phyloP scores from a whole-genome alignment of 2,329 filamentous ascomycete genomes.

The Sphaerostilbella broomeana region DNA sequence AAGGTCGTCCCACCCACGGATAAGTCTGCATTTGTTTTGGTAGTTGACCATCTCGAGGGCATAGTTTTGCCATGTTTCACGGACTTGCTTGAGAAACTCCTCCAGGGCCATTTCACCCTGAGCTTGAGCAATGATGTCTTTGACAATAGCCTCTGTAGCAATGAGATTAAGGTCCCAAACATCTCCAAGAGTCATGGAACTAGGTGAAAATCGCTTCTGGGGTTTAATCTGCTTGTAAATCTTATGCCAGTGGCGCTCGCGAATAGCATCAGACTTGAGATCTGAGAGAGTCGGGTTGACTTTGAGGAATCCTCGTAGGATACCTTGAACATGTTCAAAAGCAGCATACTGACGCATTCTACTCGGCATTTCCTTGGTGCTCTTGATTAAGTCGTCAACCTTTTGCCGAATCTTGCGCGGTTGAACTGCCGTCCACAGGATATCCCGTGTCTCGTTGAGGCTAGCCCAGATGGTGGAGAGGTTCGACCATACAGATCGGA shows the following conservation, averaged over 20 bases:
- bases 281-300: slow-evolving; percentile 84
- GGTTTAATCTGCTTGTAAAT: slow-evolving; percentile 96
- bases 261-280: slow-evolving; percentile 91
- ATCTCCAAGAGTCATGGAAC: slow-evolving; percentile 93
- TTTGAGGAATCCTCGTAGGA: slow-evolving; percentile 81
- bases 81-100: slow-evolving; percentile 93
- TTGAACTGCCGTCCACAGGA: slow-evolving; percentile 90
- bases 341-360: slow-evolving; percentile 98
- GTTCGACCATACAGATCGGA: slow-evolving; percentile 96
- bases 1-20: slow-evolving; percentile 95
- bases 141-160: slow-evolving; percentile 79
- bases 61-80: slow-evolving; percentile 95
- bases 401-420: slow-evolving; percentile 86
- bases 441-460: slow-evolving; percentile 86
- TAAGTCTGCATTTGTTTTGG: slow-evolving; percentile 95
- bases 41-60: slow-evolving; percentile 92
- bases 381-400: slow-evolving; percentile 88
- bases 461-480: slow-evolving; percentile 95
- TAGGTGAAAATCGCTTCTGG: slow-evolving; percentile 85
- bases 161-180: slow-evolving; percentile 96
- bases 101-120: slow-evolving; percentile 98
- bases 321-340: slow-evolving; percentile 96
- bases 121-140: slow-evolving; percentile 89
- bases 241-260: slow-evolving; percentile 94
- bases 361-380: slow-evolving; percentile 98